Evolutionary conservation across 2,329 filamentous ascomycete genomes (phyloP), one percentile per base, ranked within the genome.

Genomic region (Sporothrix luriei): DNA sequence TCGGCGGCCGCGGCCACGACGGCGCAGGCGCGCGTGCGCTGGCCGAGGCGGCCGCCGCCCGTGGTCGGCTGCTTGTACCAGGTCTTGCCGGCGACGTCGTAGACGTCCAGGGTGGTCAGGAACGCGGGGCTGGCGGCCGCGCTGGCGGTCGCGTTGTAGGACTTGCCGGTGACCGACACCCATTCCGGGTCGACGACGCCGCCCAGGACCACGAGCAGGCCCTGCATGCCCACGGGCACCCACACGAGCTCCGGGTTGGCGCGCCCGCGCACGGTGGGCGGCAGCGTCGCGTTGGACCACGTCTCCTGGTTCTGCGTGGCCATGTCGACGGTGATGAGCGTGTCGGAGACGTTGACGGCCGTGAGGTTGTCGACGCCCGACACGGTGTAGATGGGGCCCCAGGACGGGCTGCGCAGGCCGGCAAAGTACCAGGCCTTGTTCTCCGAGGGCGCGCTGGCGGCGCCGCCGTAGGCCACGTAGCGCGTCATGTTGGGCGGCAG

Each of bases 61-160:
- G 84, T 85, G 0, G 90, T 92, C 26, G 87, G 81, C 79, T 93
- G 91, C 75, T 90, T 89, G 76, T 91, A 92, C 91, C 91, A 93
- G 6, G 83, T 86, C 55, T 87, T 89, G 24, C 81, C 87, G 24
- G 87, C 88, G 72, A 93, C 90, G 73, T 93, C 90, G 77, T 90
- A 93, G n/a, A 94, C 87, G 73, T 94, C 90, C 64, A 95, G 89
- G 19, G 86, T 84, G 64, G 88, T 75, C 82, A 87, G 93, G 81
- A 94, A 93, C 19, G 84, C 82, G 0, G 89, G 88, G 75, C 92
- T 93, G 26, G 88, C 86, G 33, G 82, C 80, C 75, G 87, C 84
- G 73, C 79, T 85, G 46, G 78, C 76, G 0, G 77, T 76, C 43
- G 69, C 70, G 46, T 82, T 78, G 0, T 72, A 40, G 0, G 80